Percentiles rank a stretch among this genome's conserved stretches.
phyloP scores from a whole-genome alignment of 2,329 filamentous ascomycete species.

The Aspergillus tanneri region DNA sequence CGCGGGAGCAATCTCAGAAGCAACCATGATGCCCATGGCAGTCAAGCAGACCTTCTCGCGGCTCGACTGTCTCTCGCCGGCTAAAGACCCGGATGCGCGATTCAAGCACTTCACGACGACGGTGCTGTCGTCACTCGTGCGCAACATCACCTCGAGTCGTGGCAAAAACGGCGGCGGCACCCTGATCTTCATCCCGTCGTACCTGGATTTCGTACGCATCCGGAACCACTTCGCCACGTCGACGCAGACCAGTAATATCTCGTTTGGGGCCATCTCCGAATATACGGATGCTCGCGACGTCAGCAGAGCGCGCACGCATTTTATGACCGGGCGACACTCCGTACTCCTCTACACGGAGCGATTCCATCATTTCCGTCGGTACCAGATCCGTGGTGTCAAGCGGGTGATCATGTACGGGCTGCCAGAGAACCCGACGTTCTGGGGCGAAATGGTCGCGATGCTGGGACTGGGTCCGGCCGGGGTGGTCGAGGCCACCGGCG shows the following conservation, averaged over 20 bases:
- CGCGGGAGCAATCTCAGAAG: conserved; percentile 68
- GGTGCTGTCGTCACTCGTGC: conserved; percentile 71
- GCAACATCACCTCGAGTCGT: conserved; percentile 48
- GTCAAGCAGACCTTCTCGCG: conserved; percentile 87
- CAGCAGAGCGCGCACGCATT: conserved; percentile 81
- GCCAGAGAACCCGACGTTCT: conserved; percentile 73
- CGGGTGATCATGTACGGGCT: conserved; percentile 85
- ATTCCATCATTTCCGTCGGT: conserved; percentile 95
- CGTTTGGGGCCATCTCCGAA: conserved; percentile 84
- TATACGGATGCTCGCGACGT: conserved; percentile 79
- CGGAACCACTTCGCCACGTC: conserved; percentile 87
- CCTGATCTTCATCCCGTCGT: conserved; percentile 86
- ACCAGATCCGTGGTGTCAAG: conserved; percentile 75
- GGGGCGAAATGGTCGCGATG: conserved; percentile 44
- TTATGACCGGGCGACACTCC: conserved; percentile 76
- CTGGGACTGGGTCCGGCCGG: conserved; percentile 42
- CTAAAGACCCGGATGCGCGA: conserved; percentile 77
- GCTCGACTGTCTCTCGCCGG: conserved; percentile 69
- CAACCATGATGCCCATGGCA: conserved; percentile 61
- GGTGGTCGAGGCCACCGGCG: conserved; percentile 55
- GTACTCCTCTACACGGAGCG: conserved; percentile 89
- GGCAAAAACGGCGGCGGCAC: conserved; percentile 62
- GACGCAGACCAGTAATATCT: conserved; percentile 53
- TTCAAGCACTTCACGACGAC: conserved; percentile 89
- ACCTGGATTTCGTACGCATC: conserved; percentile 91